Evolutionary conservation across 2,329 filamentous ascomycete genomes (phyloP), one percentile per base, ranked within the genome.

Genomic region (Talaromyces rugulosus): DNA sequence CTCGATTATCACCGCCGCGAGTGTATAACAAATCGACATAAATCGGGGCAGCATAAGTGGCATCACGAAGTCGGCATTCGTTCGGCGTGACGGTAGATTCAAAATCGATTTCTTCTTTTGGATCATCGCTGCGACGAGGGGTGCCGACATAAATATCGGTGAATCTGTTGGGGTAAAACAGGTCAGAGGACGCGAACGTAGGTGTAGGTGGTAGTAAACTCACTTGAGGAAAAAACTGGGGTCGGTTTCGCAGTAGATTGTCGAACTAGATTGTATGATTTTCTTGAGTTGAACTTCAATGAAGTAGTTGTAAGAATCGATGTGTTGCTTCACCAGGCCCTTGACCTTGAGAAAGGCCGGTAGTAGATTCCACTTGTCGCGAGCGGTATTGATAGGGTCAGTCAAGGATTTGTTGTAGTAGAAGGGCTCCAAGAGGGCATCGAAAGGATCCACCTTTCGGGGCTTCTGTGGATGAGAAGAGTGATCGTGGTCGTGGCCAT

Each of bases 311-410:
- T 96, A 99, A 28, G 95, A 98, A 80, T 99, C 96, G 72, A 96
- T 94, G 76, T 97, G 93, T 81, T 98, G 94, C 77, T 97, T 97
- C 59, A 97, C 93, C 62, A 97, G 82, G 62, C 93, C 93, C 78
- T 99, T 99, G 70, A 97, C 93, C 77, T 97, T 97, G 63, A 99
- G 81, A 76, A 99, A 99, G n/a, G 95, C 95, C 0, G 95, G 96
- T 31, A 99, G 80, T 50, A 99, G 83, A 75, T 98, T 96, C 86
- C 94, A 97, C 82, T 99, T 99, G 80, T 99, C 95, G 71, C 78
- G 80, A 31, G 86, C 87, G 1, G 87, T 89, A 64, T 88, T 82
- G 70, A 90, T 90, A 3, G 87, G 87, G 71, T 89, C 88, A 0
- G 86, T 88, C 61, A 89, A 74, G 56, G 82, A 81, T 72, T 89